Percentiles rank a stretch among this genome's conserved stretches.
Evolutionary conservation across 129 eudicot genomes (phyloP).

Genomic region (Arctium lappa): DNA sequence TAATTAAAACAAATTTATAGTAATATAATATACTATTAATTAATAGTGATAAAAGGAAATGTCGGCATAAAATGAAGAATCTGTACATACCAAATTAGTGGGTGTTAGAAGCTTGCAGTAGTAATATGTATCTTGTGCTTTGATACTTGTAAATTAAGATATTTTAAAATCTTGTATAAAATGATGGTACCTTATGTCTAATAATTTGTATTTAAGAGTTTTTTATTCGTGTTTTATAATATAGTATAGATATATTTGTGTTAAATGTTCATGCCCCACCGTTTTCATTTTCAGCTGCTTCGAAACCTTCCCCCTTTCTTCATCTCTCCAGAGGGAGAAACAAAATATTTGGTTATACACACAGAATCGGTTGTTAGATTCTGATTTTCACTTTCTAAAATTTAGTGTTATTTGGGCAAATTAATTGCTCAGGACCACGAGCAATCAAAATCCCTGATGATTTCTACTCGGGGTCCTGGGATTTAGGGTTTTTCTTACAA

Average conservation of each 20-base stretch:
- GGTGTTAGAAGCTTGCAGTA: too few relatives aligned
- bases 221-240: too few relatives aligned
- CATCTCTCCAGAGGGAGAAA: constrained; percentile 11
- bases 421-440: constrained; percentile 7
- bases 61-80: too few relatives aligned
- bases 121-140: too few relatives aligned
- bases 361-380: background rate
- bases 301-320: constrained; percentile 4
- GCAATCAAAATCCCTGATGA: constrained; percentile 18
- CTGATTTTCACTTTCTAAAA: background rate
- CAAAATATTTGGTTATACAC: background rate
- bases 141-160: too few relatives aligned
- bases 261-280: background rate
- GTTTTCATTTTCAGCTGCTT: background rate
- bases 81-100: too few relatives aligned
- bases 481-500: constrained; percentile 21
- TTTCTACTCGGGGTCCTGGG: constrained; percentile 16
- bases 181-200: too few relatives aligned
- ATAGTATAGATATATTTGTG: background rate
- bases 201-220: too few relatives aligned
- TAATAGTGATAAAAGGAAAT: too few relatives aligned
- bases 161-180: too few relatives aligned
- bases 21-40: too few relatives aligned
- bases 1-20: too few relatives aligned
- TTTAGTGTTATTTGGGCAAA: background rate